phyloP scores from a whole-genome alignment of 1,284 basidiomycete species.

The Tilletia setariae region DNA sequence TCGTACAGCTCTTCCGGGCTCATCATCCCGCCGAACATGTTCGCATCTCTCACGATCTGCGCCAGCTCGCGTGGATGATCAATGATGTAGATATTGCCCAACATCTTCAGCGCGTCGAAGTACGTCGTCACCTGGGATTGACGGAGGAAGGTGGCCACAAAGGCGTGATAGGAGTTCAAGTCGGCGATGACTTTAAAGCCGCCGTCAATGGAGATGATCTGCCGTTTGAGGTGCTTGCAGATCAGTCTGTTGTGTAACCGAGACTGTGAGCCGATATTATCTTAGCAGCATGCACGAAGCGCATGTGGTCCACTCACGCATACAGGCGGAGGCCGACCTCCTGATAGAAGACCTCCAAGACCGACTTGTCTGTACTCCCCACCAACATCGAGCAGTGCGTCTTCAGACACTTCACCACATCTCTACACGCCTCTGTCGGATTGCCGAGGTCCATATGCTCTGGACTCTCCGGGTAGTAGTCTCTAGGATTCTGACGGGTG shows the following conservation, averaged over 20 bases:
- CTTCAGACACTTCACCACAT: constrained; percentile 79
- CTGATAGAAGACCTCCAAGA: constrained; percentile 94
- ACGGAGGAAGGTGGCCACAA: constrained; percentile 62
- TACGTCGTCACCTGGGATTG: constrained; percentile 73
- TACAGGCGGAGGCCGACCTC: constrained; percentile 91
- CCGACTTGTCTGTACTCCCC: constrained; percentile 90
- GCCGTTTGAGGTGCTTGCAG: constrained; percentile 92
- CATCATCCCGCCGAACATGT: constrained; percentile 78
- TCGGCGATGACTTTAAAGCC: constrained; percentile 96
- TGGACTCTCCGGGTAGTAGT: constrained; percentile 73
- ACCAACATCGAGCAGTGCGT: constrained; percentile 84
- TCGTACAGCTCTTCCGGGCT: constrained; percentile 70
- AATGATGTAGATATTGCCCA: constrained; percentile 86
- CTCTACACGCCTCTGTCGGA: constrained; percentile 78
- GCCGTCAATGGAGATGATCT: constrained; percentile 88
- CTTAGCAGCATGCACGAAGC: not conserved
- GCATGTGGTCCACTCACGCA: constrained; percentile 61
- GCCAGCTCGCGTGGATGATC: constrained; percentile 73
- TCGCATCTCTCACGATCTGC: constrained; percentile 88
- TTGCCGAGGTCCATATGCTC: constrained; percentile 56
- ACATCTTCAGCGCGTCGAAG: constrained; percentile 90
- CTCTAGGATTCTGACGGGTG: constrained; percentile 75
- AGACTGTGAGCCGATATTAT: not conserved
- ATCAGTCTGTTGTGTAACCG: constrained; percentile 66
- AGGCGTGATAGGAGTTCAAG: constrained; percentile 84